Percentiles rank a stretch among this genome's conserved stretches.
phyloP scores from a whole-genome alignment of 805 yeast genomes.

The Metschnikowia baotianmanensis region DNA sequence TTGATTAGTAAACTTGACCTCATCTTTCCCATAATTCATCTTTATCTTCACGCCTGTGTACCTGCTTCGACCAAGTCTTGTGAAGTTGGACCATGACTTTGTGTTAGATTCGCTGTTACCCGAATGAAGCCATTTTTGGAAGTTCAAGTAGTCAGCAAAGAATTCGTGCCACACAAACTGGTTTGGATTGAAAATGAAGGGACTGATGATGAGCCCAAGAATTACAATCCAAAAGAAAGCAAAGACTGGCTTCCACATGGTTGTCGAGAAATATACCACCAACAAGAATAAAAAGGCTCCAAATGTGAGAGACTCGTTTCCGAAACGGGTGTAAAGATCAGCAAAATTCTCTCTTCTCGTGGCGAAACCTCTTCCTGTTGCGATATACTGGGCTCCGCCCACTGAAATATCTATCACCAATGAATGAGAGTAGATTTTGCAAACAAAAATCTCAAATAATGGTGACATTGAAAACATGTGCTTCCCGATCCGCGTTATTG shows the following conservation, averaged over 20 bases:
- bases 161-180: conserved; percentile 96
- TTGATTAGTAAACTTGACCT: conserved; percentile 41
- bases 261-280: conserved; percentile 32
- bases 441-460: conserved; percentile 78
- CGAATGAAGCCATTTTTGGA: conserved; percentile 70
- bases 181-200: conserved; percentile 95
- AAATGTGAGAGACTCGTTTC: conserved; percentile 72
- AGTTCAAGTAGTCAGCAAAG: conserved; percentile 94
- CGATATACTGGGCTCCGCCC: conserved; percentile 86
- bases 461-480: conserved; percentile 74
- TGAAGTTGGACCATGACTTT: conserved; percentile 15
- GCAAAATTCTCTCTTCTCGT: conserved; percentile 77
- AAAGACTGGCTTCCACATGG: conserved; percentile 90
- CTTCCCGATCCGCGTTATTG: conserved; percentile 63
- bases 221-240: conserved; percentile 97
- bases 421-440: conserved; percentile 74
- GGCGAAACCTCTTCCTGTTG: conserved; percentile 86
- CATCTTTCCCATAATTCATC: conserved; percentile 27
- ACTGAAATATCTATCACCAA: conserved; percentile 67
- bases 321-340: conserved; percentile 71
- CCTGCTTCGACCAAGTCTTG: conserved; percentile 15
- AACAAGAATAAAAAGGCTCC: conserved; percentile 43
- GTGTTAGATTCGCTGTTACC: conserved; percentile 10
- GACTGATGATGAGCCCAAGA: conserved; percentile 84
- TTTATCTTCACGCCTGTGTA: conserved; percentile 17